phyloP scores from a whole-genome alignment of 257 asterid genomes.

The Penstemon eatonii region DNA sequence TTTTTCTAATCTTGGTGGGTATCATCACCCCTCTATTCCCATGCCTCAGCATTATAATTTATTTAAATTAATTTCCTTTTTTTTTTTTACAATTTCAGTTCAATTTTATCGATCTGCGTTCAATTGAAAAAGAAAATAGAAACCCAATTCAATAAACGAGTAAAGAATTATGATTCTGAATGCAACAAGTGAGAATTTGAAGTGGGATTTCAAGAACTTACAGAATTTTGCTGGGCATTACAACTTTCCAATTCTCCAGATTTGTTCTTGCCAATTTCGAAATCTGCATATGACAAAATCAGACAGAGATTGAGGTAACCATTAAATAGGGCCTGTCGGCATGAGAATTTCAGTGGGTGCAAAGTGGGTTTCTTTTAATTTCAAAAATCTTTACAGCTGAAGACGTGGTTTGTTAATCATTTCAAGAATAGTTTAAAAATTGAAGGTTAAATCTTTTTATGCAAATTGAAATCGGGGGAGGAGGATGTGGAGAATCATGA shows the following conservation, averaged over 20 bases:
- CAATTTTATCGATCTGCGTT: background rate
- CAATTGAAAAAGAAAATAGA: background rate
- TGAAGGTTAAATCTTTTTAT: background rate
- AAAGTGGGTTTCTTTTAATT: background rate
- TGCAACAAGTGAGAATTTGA: background rate
- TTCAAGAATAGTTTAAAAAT: too few species aligned
- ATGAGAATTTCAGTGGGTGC: too few species aligned
- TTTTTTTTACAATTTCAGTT: background rate
- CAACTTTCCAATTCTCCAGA: too few species aligned
- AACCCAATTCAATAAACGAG: background rate
- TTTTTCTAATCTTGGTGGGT: slow-evolving; percentile 81
- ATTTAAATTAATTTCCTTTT: background rate
- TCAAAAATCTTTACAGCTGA: too few species aligned
- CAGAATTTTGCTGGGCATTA: background rate
- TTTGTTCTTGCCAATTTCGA: background rate
- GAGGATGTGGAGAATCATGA: slow-evolving; percentile 15
- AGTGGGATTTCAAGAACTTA: slow-evolving; percentile 29
- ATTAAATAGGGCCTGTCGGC: too few species aligned
- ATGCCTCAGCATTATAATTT: slow-evolving; percentile 46
- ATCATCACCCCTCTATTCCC: slow-evolving; percentile 41
- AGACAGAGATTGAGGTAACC: too few species aligned
- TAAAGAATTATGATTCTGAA: background rate
- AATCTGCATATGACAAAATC: too few species aligned
- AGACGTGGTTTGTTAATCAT: too few species aligned
- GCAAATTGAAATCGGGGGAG: too few species aligned